Evolutionary conservation across 73 alveolate species (phyloP), one percentile per base, ranked within the genome.

Genomic region (Effrenium voratum): DNA sequence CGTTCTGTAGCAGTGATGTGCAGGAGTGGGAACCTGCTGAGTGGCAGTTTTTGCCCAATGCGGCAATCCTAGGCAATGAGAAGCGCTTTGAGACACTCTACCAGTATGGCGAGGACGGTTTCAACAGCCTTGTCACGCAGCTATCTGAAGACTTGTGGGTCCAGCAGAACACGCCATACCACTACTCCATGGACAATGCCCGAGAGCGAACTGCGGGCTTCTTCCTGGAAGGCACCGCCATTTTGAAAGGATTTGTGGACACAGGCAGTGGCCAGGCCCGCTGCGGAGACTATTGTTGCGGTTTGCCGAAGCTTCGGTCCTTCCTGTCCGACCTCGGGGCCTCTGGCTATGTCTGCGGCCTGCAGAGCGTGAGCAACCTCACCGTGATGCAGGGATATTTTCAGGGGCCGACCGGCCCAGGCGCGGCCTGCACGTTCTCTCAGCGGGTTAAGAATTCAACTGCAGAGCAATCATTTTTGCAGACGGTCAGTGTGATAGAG

Each of bases 221-320:
- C 34, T 87, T 87, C 85, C 70, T 87, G 84, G 66, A 36, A 26
- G 95, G 95, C 8, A 87, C 95, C 12, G 79, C 85, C 13, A 87
- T 87, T 70, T 70, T 87, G 50, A 87, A 87, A 70, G 95, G 90
- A 66, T 87, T 87, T 68, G 95, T 87, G 70, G 95, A 87, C n/a
- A 60, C 81, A 28, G 95, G 95, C 72, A 43, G 13, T 28, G 95
- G 95, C 12, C 95, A 82, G 49, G n/a, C 47, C 38, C 19, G 30
- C 0, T 87, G 95, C 49, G 81, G 84, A 32, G 95, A 87, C 2
- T 60, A 60, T 43, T 87, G 95, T 49, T 87, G 95, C 45, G 95
- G 95, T 43, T n/a, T 87, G 41, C 50, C 95, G 32, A 87, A 41
- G 34, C 66, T 63, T n/a, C 57, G 84, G 26, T 24, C 34, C 28